Percentiles rank a stretch among this genome's conserved stretches.
Conservation (phyloP, 1,284 basidiomycete genomes). For the Termitomyces sp. region DNA sequence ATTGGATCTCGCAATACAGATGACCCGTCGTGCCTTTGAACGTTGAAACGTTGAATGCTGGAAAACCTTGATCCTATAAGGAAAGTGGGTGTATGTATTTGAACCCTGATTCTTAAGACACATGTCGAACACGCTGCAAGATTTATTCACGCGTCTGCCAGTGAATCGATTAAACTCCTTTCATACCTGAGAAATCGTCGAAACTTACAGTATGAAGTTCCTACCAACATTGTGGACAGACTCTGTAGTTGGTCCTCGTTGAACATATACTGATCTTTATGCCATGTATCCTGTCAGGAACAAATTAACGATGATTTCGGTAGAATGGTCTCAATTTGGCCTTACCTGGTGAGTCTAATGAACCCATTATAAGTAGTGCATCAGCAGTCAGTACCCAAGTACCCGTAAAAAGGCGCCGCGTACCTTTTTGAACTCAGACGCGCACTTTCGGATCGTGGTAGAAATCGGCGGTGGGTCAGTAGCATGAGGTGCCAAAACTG, state of each 20-base stretch:
- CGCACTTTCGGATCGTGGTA: constrained; percentile 84
- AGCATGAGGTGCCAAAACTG: constrained; percentile 74
- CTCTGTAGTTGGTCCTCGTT: constrained; percentile 86
- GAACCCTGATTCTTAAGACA: constrained; percentile 13
- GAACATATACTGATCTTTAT: constrained; percentile 86
- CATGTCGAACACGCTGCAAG: constrained; percentile 21
- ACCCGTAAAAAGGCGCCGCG: constrained; percentile 19
- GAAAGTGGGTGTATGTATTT: background rate
- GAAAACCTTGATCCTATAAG: background rate
- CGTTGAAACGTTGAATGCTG: no score
- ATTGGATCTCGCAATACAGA: constrained; percentile 1
- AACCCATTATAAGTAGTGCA: constrained; percentile 1
- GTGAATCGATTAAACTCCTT: constrained; percentile 1
- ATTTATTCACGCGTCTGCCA: constrained; percentile 26
- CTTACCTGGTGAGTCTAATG: constrained; percentile 65
- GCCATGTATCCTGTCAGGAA: constrained; percentile 77
- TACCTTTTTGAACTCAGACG: constrained; percentile 86
- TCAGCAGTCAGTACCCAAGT: constrained; percentile 5
- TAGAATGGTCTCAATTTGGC: constrained; percentile 10
- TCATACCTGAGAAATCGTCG: background rate
- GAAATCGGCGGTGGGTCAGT: constrained; percentile 91
- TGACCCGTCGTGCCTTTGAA: background rate
- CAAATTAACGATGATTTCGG: constrained; percentile 9
- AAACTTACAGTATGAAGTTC: constrained; percentile 82
- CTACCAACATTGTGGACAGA: constrained; percentile 84